Evolutionary conservation across 2,329 filamentous ascomycete species (phyloP).

Genomic region (Neospermospora avenae): DNA sequence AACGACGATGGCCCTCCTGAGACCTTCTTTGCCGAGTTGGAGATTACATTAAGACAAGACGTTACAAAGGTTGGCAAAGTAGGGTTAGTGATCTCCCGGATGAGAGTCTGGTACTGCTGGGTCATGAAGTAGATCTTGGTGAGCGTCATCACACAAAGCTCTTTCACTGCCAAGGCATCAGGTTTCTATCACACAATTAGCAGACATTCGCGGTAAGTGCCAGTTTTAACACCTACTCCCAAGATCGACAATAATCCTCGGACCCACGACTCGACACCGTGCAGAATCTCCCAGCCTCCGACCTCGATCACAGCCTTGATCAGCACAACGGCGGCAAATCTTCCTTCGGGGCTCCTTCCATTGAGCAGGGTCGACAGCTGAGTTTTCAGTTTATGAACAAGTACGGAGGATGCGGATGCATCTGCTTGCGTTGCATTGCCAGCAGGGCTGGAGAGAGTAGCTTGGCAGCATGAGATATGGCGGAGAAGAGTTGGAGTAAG

Average conservation of each 20-base stretch:
- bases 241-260: conserved; percentile 71
- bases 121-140: conserved; percentile 82
- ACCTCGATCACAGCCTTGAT: conserved; percentile 79
- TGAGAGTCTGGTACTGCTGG: conserved; percentile 75
- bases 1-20: conserved; percentile 46
- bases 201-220: background rate
- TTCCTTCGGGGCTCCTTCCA: conserved; percentile 69
- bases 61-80: conserved; percentile 72
- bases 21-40: conserved; percentile 37
- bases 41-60: conserved; percentile 67
- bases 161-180: conserved; percentile 71
- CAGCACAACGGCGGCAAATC: conserved; percentile 74
- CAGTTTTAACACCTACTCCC: conserved; percentile 46
- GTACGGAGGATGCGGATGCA: conserved; percentile 60
- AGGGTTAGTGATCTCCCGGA: conserved; percentile 85
- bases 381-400: conserved; percentile 79
- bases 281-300: conserved; percentile 79
- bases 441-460: conserved; percentile 60
- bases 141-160: conserved; percentile 71
- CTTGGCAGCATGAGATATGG: conserved; percentile 55
- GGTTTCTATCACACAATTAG: conserved; percentile 57
- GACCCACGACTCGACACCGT: conserved; percentile 72
- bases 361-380: conserved; percentile 74
- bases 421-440: conserved; percentile 59
- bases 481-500: conserved; percentile 67